A percentile compares a stretch with the other conserved stretches of the same genome.
Conservation (phyloP, 2,329 filamentous ascomycete species). For the Cladosporium sphaerospermum region DNA sequence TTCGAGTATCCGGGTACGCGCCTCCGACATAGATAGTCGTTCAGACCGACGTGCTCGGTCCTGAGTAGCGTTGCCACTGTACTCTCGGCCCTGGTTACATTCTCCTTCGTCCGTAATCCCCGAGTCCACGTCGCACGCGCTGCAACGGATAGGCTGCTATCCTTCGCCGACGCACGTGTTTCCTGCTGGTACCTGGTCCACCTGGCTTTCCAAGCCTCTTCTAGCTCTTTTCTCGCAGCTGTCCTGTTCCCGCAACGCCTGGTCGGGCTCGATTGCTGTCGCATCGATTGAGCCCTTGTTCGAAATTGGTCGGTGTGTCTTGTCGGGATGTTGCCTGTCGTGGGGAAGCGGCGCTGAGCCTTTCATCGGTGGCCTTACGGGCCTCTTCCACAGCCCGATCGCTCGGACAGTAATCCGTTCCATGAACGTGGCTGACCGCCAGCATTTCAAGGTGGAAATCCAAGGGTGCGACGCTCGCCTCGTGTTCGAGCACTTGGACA, state of each 20-base stretch:
- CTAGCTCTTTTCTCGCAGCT: background rate
- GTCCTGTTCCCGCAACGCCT: background rate
- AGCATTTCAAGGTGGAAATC: conserved; percentile 5
- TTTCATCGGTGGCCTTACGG: background rate
- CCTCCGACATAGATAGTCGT: background rate
- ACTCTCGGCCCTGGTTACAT: background rate
- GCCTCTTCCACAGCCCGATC: background rate
- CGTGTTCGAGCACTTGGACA: conserved; percentile 4
- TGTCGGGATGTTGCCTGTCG: background rate
- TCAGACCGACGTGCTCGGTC: background rate
- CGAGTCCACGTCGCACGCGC: background rate
- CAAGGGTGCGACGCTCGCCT: conserved; percentile 3
- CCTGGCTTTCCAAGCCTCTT: background rate
- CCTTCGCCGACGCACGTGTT: background rate
- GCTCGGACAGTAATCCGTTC: background rate
- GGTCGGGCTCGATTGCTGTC: background rate
- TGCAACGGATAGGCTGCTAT: background rate
- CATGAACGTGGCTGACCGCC: background rate
- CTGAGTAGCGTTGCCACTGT: background rate
- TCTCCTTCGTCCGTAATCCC: background rate
- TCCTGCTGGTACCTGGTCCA: background rate
- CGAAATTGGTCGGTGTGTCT: background rate
- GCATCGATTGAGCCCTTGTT: background rate
- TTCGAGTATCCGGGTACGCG: background rate
- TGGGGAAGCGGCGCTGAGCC: background rate